phyloP scores from a whole-genome alignment of 129 eudicot genomes.

The Sambucus nigra region DNA sequence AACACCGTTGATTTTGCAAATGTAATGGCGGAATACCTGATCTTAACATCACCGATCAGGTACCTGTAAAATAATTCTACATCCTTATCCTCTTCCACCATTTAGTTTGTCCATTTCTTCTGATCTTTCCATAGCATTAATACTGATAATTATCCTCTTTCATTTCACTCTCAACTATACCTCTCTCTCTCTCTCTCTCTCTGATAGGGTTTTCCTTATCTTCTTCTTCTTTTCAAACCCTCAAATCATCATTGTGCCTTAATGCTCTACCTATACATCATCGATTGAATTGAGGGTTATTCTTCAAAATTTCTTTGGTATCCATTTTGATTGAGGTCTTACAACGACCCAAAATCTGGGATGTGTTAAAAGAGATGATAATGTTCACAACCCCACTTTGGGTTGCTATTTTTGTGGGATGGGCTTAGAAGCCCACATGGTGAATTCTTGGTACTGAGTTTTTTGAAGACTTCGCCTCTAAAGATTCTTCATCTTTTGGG shows the following conservation, averaged over 20 bases:
- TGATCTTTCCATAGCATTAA: no score
- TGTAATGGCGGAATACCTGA: no score
- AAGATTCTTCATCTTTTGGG: constrained; percentile 9
- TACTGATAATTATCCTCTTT: no score
- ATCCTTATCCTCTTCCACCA: no score
- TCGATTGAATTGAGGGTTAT: constrained; percentile 36
- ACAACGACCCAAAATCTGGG: constrained; percentile 34
- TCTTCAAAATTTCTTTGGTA: constrained; percentile 29
- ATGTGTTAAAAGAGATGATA: constrained; percentile 42
- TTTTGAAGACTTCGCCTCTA: background rate
- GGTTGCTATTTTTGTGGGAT: constrained; percentile 67
- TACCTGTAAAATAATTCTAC: no score
- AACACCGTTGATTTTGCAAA: no score
- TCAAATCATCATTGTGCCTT: constrained; percentile 24
- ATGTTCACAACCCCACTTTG: constrained; percentile 51
- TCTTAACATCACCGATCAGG: no score
- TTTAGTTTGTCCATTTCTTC: no score
- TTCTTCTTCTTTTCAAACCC: no score
- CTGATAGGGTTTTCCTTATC: no score
- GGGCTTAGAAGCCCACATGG: constrained; percentile 79
- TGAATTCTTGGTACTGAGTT: constrained; percentile 23
- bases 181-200: no score
- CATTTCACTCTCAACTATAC: no score
- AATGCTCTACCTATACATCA: constrained; percentile 13
- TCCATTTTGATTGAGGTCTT: constrained; percentile 36